These are phyloP conservation scores for Stephania yunnanensis DNA, from an alignment of 164 flowering plant genomes.

Conservation along the genomic window DNA sequence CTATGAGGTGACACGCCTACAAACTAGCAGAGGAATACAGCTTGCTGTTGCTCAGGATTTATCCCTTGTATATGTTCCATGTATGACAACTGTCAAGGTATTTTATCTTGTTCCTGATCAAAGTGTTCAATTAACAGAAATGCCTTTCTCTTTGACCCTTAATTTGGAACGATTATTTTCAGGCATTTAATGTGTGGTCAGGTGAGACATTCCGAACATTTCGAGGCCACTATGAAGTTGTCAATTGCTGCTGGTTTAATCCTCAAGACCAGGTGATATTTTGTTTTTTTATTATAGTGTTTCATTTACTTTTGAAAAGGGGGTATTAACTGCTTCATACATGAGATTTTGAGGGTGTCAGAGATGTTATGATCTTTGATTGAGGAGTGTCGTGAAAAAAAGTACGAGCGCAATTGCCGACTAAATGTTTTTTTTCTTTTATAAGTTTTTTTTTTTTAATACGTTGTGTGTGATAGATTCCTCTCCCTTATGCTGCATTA, in stretches of 20 bases:
- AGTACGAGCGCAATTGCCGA: too few species aligned
- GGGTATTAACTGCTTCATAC: neutral
- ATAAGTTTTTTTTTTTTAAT: too few species aligned
- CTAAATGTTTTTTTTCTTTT: too few species aligned
- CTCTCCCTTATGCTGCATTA: too few species aligned
- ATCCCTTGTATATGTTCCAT: conserved; percentile 82
- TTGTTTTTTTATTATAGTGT: neutral
- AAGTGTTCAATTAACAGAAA: neutral
- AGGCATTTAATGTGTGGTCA: conserved; percentile 92
- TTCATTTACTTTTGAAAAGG: neutral
- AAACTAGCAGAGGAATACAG: conserved; percentile 63
- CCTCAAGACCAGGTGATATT: conserved; percentile 68
- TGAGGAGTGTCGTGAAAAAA: too few species aligned
- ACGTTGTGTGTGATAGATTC: too few species aligned
- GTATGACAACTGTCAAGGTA: conserved; percentile 82
- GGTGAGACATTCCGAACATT: conserved; percentile 58
- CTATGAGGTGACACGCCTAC: conserved; percentile 66
- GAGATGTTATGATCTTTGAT: too few species aligned
- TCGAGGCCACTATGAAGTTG: conserved; percentile 83
- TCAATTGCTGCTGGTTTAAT: conserved; percentile 85
- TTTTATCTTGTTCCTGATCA: neutral
- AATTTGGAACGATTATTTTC: conserved; percentile 10
- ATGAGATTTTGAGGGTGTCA: too few species aligned
- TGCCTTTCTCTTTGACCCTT: neutral
- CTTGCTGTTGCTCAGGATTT: conserved; percentile 64